These are phyloP conservation scores for Schizophyllum amplum DNA, from an alignment of 1,284 basidiomycete species.

Conservation along the genomic window DNA sequence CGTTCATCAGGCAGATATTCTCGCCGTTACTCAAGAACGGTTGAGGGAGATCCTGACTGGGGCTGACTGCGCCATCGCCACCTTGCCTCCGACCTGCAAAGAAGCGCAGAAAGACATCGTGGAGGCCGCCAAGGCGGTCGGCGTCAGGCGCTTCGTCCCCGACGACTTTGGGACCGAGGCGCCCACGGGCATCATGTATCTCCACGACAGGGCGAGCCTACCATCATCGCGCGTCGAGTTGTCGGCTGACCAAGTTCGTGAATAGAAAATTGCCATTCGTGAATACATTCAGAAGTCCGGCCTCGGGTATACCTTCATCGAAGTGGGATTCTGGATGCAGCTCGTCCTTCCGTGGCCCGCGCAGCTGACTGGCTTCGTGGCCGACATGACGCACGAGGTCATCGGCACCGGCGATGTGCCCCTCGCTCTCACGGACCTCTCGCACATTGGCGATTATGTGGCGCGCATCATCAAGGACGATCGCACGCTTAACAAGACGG, in stretches of 20 bases:
- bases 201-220: neutral
- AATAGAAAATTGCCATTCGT: conserved; percentile 4
- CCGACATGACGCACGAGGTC: conserved; percentile 1
- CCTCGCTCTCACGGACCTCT: conserved; percentile 5
- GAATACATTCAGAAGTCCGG: conserved; percentile 2
- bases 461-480: conserved; percentile 11
- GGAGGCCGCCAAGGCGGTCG: conserved; percentile 5
- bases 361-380: neutral
- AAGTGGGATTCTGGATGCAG: conserved; percentile 11
- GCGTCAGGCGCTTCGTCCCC: conserved; percentile 7
- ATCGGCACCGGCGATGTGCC: conserved; percentile 3
- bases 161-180: neutral
- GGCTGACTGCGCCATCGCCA: conserved; percentile 5
- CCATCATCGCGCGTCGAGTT: neutral
- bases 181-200: neutral
- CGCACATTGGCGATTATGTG: conserved; percentile 9
- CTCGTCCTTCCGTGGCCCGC: conserved; percentile 1
- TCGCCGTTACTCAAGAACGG: too few species aligned
- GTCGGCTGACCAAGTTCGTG: neutral
- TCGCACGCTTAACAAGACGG: conserved; percentile 13
- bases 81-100: conserved; percentile 1
- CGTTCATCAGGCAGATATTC: too few species aligned
- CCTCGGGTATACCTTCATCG: conserved; percentile 10
- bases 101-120: conserved; percentile 6
- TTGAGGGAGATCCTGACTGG: neutral